phyloP scores from a whole-genome alignment of 164 flowering plant genomes.

The Liriodendron chinense region DNA sequence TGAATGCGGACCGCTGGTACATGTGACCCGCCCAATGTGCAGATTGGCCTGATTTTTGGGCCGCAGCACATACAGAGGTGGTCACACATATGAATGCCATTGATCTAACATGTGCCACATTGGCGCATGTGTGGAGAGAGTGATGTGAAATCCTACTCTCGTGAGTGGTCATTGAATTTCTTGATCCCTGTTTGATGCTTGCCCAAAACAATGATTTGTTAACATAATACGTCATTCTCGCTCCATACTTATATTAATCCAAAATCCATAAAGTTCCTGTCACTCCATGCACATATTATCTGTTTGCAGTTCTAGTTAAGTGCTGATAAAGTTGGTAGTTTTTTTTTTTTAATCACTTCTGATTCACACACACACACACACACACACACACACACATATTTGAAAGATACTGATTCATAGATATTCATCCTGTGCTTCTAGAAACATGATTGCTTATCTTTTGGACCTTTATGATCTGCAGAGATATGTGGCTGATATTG shows the following conservation, averaged over 20 bases:
- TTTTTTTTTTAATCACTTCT: neutral
- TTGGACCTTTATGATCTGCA: conserved; percentile 31
- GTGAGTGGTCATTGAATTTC: neutral
- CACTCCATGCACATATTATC: neutral
- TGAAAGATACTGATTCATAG: neutral
- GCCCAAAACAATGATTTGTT: neutral
- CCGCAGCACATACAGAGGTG: neutral
- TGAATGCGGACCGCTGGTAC: neutral
- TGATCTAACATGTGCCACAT: neutral
- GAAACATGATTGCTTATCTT: too few relatives aligned
- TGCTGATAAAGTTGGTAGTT: neutral
- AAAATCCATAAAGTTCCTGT: too few relatives aligned
- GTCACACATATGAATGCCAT: neutral
- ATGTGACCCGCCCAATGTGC: neutral
- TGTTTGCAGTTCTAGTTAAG: neutral
- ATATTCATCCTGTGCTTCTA: too few relatives aligned
- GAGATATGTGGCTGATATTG: conserved; percentile 95
- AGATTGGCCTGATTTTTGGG: too few relatives aligned
- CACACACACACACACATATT: too few relatives aligned
- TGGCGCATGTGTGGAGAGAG: neutral
- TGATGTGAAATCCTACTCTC: neutral
- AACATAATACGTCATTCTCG: too few relatives aligned
- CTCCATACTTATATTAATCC: too few relatives aligned
- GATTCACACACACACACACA: too few relatives aligned
- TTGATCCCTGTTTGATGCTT: neutral